These are phyloP conservation scores for Dovyalis caffra DNA, from an alignment of 345 rosid genomes.

Conservation along the genomic window DNA sequence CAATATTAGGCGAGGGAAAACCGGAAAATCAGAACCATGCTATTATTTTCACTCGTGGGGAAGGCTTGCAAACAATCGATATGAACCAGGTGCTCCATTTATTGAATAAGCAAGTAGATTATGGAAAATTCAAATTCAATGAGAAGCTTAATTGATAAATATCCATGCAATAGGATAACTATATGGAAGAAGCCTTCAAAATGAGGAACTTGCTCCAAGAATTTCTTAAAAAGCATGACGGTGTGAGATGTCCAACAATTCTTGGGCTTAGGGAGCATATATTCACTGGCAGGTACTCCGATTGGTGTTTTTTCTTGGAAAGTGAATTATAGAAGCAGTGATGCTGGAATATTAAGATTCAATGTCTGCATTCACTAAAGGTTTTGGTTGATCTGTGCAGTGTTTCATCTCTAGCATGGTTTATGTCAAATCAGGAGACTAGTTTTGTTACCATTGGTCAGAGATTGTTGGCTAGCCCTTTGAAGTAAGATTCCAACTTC, in stretches of 20 bases:
- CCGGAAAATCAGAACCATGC: constrained; percentile 99
- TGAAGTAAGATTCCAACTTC: constrained; percentile 51
- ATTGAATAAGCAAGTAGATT: neutral
- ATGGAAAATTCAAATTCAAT: too few relatives aligned
- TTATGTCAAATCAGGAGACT: constrained; percentile 99
- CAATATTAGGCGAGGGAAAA: constrained; percentile 97
- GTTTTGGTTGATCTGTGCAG: constrained; percentile 41
- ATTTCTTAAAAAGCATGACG: constrained; percentile 91
- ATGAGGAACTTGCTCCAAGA: constrained; percentile 95
- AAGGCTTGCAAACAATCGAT: constrained; percentile 96
- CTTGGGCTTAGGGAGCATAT: constrained; percentile 98
- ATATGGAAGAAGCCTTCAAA: constrained; percentile 98
- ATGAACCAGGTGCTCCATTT: constrained; percentile 78
- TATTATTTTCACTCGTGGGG: constrained; percentile 92
- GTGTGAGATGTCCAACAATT: constrained; percentile 81
- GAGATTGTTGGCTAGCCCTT: constrained; percentile 88
- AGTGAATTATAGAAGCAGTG: neutral
- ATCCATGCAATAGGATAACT: constrained; percentile 60
- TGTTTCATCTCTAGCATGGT: constrained; percentile 99
- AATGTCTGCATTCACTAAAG: neutral
- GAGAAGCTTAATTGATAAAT: too few relatives aligned
- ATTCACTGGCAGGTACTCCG: constrained; percentile 85
- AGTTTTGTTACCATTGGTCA: constrained; percentile 99
- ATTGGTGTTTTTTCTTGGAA: neutral
- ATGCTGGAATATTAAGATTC: neutral